phyloP scores from a whole-genome alignment of 2,329 filamentous ascomycete genomes.

The Elsinoe perseae region DNA sequence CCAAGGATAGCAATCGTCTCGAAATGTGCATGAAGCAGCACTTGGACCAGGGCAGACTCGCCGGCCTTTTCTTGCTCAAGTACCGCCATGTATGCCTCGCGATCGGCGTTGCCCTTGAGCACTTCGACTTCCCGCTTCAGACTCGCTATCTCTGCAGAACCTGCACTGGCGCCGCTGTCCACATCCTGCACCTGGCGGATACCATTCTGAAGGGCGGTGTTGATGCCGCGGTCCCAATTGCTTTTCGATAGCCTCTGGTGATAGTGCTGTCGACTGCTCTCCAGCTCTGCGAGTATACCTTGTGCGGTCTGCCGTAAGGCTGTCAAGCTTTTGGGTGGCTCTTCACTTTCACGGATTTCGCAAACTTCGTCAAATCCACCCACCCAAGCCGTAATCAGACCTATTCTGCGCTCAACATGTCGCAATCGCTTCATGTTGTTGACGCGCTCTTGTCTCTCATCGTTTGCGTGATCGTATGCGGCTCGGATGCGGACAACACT shows the following conservation, averaged over 20 bases:
- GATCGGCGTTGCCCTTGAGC: constrained; percentile 71
- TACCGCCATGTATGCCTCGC: constrained; percentile 69
- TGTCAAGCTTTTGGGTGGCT: constrained; percentile 56
- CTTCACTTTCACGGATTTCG: constrained; percentile 60
- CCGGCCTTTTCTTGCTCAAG: constrained; percentile 76
- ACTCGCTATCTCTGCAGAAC: constrained; percentile 55
- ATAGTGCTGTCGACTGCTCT: constrained; percentile 82
- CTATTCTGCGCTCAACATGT: constrained; percentile 75
- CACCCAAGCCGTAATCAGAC: constrained; percentile 83
- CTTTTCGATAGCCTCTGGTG: constrained; percentile 73
- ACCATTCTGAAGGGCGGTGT: constrained; percentile 80
- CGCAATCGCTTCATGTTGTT: constrained; percentile 73
- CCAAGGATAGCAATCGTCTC: constrained; percentile 79
- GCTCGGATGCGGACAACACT: constrained; percentile 69
- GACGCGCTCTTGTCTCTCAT: constrained; percentile 71
- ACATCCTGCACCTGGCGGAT: constrained; percentile 67
- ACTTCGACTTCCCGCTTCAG: constrained; percentile 77
- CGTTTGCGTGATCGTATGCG: constrained; percentile 72
- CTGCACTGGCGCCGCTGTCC: constrained; percentile 55
- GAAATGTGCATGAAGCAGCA: constrained; percentile 82
- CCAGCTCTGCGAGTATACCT: constrained; percentile 80
- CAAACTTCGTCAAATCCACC: constrained; percentile 81
- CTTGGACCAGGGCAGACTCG: constrained; percentile 70
- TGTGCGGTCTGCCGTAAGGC: constrained; percentile 81
- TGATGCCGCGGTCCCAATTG: constrained; percentile 81